Evolutionary conservation across 345 rosid genomes (phyloP).

Genomic region (Dipteronia sinensis): DNA sequence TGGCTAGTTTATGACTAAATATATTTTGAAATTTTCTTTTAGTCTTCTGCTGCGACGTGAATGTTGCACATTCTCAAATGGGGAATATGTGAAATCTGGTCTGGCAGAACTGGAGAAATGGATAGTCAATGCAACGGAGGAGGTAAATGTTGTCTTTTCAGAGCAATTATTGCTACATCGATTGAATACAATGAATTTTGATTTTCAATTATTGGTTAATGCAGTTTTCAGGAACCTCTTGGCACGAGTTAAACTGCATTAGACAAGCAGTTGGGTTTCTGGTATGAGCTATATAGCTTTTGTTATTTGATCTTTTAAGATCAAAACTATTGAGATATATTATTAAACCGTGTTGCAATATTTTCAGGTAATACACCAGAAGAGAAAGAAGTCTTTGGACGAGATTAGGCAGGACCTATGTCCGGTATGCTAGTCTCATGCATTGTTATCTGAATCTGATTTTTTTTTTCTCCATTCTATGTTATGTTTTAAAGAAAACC

Average conservation of each 20-base stretch:
- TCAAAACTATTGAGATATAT: background rate
- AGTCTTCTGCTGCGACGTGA: constrained; percentile 97
- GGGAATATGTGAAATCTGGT: constrained; percentile 96
- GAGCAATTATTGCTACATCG: constrained; percentile 9
- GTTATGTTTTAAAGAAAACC: background rate
- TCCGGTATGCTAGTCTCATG: constrained; percentile 58
- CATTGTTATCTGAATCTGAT: constrained; percentile 5
- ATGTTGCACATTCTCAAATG: constrained; percentile 98
- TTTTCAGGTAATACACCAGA: constrained; percentile 93
- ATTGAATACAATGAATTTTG: constrained; percentile 15
- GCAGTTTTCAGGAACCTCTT: constrained; percentile 95
- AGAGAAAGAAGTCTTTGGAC: constrained; percentile 83
- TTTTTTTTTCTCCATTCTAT: constrained; percentile 7
- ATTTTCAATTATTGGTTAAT: constrained; percentile 34
- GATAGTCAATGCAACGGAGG: constrained; percentile 77
- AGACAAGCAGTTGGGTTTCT: constrained; percentile 99
- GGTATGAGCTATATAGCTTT: constrained; percentile 44
- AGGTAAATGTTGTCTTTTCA: constrained; percentile 50
- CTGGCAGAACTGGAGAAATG: constrained; percentile 96
- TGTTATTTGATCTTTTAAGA: constrained; percentile 16
- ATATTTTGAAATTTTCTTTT: constrained; percentile 15
- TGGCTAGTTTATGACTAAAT: constrained; percentile 10
- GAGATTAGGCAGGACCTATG: constrained; percentile 93
- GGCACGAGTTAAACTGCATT: constrained; percentile 95
- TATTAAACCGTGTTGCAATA: constrained; percentile 20